Conservation (phyloP, 495 filamentous ascomycete species). For the Talaromyces proteolyticus region DNA sequence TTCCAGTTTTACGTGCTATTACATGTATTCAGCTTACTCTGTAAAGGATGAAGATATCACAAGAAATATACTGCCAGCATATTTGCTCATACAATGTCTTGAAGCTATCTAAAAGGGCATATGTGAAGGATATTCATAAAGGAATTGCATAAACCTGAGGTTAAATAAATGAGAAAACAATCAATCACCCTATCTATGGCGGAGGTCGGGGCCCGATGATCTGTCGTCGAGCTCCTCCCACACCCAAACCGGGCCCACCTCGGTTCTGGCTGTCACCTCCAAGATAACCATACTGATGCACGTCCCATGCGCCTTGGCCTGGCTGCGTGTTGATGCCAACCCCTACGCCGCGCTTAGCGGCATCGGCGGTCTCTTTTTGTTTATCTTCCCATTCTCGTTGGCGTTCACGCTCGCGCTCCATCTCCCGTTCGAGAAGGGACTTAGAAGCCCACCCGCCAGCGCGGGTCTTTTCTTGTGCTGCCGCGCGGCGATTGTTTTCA, state of each 20-base stretch:
- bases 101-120: too few relatives aligned
- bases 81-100: too few relatives aligned
- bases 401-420: conserved; percentile 89
- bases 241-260: conserved; percentile 60
- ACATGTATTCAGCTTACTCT: too few relatives aligned
- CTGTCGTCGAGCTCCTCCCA: conserved; percentile 65
- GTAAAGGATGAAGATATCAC: too few relatives aligned
- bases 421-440: conserved; percentile 86
- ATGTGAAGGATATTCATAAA: too few relatives aligned
- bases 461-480: conserved; percentile 62
- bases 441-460: conserved; percentile 73
- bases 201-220: conserved; percentile 75
- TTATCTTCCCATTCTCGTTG: conserved; percentile 93
- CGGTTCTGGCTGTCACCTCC: conserved; percentile 82
- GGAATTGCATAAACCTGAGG: too few relatives aligned
- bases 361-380: conserved; percentile 66
- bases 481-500: conserved; percentile 60
- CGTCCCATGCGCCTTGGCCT: conserved; percentile 67
- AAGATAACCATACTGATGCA: conserved; percentile 81
- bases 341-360: conserved; percentile 34
- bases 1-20: too few relatives aligned
- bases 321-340: conserved; percentile 47
- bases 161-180: too few relatives aligned
- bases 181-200: conserved; percentile 40
- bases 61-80: too few relatives aligned